Conservation (phyloP, 306 rosid genomes). For the Cucurbita argyrosperma region DNA sequence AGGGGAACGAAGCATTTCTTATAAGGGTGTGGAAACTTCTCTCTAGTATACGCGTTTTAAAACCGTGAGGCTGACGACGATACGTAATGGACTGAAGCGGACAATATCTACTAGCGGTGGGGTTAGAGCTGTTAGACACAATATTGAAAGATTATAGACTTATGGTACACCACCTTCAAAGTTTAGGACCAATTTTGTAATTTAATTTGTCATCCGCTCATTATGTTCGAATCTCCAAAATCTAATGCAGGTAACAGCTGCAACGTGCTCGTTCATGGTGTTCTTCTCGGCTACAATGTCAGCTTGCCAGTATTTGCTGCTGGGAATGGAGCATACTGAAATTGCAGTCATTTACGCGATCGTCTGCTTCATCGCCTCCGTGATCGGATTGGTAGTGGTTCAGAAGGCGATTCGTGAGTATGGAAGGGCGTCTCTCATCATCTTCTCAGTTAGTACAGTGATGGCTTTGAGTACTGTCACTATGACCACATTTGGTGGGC, state of each 20-base stretch:
- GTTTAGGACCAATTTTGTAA: too few relatives aligned
- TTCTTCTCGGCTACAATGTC: slow-evolving; percentile 84
- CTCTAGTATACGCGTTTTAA: too few relatives aligned
- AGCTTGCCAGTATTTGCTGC: slow-evolving; percentile 48
- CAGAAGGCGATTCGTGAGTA: slow-evolving; percentile 40
- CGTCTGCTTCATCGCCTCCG: slow-evolving; percentile 56
- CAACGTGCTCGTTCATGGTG: slow-evolving; percentile 87
- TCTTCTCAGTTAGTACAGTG: slow-evolving; percentile 52
- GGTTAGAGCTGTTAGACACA: too few relatives aligned
- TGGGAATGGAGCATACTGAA: slow-evolving; percentile 57
- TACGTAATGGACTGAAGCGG: too few relatives aligned
- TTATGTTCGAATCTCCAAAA: not conserved
- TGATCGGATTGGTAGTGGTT: slow-evolving; percentile 49
- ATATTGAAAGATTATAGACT: too few relatives aligned
- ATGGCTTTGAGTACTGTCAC: slow-evolving; percentile 58
- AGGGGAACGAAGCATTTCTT: too few relatives aligned
- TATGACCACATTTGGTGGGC: slow-evolving; percentile 63
- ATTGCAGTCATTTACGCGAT: slow-evolving; percentile 32
- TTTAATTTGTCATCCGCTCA: not conserved
- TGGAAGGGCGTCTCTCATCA: slow-evolving; percentile 70
- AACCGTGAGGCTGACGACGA: too few relatives aligned
- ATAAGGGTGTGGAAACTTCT: too few relatives aligned
- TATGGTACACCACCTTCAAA: too few relatives aligned
- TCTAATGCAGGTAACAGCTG: slow-evolving; percentile 51
- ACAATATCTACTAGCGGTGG: too few relatives aligned